Base-by-base conservation (phyloP, 2,329 filamentous ascomycete genomes). In the Cladophialophora chaetospira region DNA sequence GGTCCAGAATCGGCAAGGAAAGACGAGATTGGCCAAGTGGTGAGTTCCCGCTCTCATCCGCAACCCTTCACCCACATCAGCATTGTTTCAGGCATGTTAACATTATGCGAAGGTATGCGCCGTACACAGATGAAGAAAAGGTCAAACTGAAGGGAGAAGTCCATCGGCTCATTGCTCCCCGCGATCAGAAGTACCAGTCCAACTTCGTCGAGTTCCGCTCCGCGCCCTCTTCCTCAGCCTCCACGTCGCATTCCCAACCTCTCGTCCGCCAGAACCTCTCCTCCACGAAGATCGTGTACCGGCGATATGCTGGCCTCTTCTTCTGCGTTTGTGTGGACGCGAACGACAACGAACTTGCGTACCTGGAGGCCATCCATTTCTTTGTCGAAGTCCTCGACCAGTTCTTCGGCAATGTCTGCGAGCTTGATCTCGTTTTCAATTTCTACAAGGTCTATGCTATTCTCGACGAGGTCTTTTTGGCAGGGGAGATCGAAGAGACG, bases 281-380 rank as follows among this genome's bases (percentile, higher is more conserved):
- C 15, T 62, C 56, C n/a, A 91, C 93, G 72, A 97, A 97, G 79
- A 89, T 99, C 68, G 91, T 99, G 52, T 99, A 99, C 79, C 88
- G 95, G 42, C 89, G 94, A 62, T 99, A 99, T 76, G 94, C 94
- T 0, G 94, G 94, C 0, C 85, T 99, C 57, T 99, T 99, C 84
- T 99, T 99, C 80, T 99, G 94, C 80, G 95, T 92, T 52, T 97
- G 94, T 75, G 94, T 99, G 71, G 94, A 99, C 76, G 95, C 93
- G 49, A 97, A 97, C 74, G 94, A 99, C 75, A 99, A 97, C 76
- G 94, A 99, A 79, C 81, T 99, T 60, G 93, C 94, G 23, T 97
- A 91, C 70, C 82, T 99, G 58, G 94, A 99, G 77, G 94, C 92
- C 5, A 97, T 99, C 70, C 94, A 99, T 77, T 99, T 99, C 80